Evolutionary conservation across 352 stramenopile genomes (phyloP), one percentile per base, ranked within the genome.

Genomic region (Globisporangium sylvaticum): DNA sequence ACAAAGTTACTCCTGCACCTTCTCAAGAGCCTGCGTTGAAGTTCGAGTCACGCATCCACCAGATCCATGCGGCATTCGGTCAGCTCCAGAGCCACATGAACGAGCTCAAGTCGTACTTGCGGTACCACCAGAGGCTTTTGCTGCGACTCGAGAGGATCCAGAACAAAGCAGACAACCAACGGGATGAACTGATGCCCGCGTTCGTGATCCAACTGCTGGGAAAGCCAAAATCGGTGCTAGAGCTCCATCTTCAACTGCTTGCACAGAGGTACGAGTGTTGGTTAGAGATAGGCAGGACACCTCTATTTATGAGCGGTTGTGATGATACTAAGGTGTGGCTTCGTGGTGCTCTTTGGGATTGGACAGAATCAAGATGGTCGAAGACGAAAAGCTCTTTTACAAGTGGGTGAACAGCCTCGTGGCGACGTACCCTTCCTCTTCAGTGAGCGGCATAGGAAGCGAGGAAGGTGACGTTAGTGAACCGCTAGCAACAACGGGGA

Each of bases 401-500:
- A 89, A 91, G 68, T 89, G 80, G 83, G 74, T 89, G 59, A 89
- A 91, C 53, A 67, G 80, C 14, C 58, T 91, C 20, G 67, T 89
- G 7, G 59, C 74, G 3, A 18, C 55, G 29, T 63, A 67, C 9
- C 24, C 52, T n/a, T 44, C 34, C n/a, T 52, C 53, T 20, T 44
- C 34, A 44, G 24, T 29, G 37, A 50, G 55, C 6, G 27, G n/a
- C 9, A 9, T 37, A 22, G 60, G n/a, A 31, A 69, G 5, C 8
- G 2, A 9, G 25, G 27, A 64, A 20, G 39, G 34, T 24, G 14
- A 44, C 34, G 12, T 12, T 44, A 44, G 14, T 44, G 39, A 39
- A 42, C 9, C 20, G 24, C 10, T 20, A 39, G 9, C 37, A 57
- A 24, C 37, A 48, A 29, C 29, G 4, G 29, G 25, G 22, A 34